A percentile compares a stretch with the other conserved stretches of the same genome.
Conservation (phyloP, 2,329 filamentous ascomycete genomes). For the Aspergillus ustus region DNA sequence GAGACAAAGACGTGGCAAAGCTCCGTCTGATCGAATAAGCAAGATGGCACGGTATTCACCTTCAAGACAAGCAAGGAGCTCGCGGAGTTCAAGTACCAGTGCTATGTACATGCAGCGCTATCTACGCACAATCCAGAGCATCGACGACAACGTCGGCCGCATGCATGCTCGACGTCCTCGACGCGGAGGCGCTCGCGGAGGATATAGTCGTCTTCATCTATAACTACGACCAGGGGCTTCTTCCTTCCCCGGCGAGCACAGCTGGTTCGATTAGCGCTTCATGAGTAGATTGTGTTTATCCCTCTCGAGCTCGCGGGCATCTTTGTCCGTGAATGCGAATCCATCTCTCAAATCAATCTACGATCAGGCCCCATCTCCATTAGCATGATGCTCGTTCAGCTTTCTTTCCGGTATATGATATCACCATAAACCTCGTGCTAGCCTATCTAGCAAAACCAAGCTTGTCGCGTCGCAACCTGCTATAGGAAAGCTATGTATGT, state of each 20-base stretch:
- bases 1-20: neutral
- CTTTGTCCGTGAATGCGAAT: too few species aligned
- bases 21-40: conserved; percentile 34
- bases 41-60: conserved; percentile 52
- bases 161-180: conserved; percentile 55
- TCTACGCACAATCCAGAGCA: conserved; percentile 56
- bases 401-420: too few species aligned
- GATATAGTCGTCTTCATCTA: conserved; percentile 61
- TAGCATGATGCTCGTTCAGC: too few species aligned
- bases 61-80: conserved; percentile 51
- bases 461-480: too few species aligned
- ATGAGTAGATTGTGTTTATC: conserved; percentile 23
- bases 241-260: conserved; percentile 63
- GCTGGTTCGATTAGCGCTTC: conserved; percentile 64
- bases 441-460: too few species aligned
- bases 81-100: conserved; percentile 60
- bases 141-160: conserved; percentile 59
- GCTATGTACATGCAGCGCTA: conserved; percentile 64
- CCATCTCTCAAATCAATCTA: too few species aligned
- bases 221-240: conserved; percentile 59
- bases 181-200: conserved; percentile 45
- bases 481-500: too few species aligned
- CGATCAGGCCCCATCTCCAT: too few species aligned
- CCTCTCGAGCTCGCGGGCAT: too few species aligned
- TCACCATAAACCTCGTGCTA: too few species aligned